Percentiles rank a stretch among this genome's conserved stretches.
Evolutionary conservation across 305 asterid species (phyloP).

Genomic region (Fraxinus paxiana): DNA sequence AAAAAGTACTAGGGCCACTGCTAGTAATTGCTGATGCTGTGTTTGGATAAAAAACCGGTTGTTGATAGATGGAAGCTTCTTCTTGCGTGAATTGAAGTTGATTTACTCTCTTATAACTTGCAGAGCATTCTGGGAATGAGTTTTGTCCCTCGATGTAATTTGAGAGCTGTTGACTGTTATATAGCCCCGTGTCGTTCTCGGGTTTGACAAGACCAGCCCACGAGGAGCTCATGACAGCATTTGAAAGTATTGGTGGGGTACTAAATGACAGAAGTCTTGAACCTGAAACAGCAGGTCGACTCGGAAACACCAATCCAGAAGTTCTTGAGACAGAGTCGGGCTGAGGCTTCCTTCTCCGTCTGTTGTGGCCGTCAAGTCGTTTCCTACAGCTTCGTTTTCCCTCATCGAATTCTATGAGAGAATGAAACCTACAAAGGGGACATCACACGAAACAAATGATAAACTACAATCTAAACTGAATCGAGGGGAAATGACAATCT

Average conservation of each 20-base stretch:
- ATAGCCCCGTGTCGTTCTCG: slow-evolving; percentile 36
- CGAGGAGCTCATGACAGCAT: slow-evolving; percentile 33
- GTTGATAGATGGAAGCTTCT: slow-evolving; percentile 28
- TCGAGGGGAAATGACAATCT: neutral
- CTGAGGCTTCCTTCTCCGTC: slow-evolving; percentile 84
- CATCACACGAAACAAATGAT: neutral
- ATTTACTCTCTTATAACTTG: slow-evolving; percentile 36
- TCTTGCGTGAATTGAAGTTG: slow-evolving; percentile 47
- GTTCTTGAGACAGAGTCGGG: slow-evolving; percentile 43
- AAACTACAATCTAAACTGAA: neutral
- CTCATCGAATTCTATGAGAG: slow-evolving; percentile 74
- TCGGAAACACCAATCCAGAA: slow-evolving; percentile 38
- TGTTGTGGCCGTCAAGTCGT: slow-evolving; percentile 82
- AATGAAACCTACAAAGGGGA: slow-evolving; percentile 62
- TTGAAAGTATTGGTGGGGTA: slow-evolving; percentile 41
- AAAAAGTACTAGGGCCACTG: slow-evolving; percentile 30
- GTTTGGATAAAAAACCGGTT: slow-evolving; percentile 32
- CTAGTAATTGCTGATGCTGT: slow-evolving; percentile 22
- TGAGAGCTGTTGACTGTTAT: slow-evolving; percentile 36
- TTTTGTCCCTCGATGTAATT: slow-evolving; percentile 34
- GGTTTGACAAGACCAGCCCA: slow-evolving; percentile 45
- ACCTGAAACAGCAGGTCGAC: slow-evolving; percentile 34
- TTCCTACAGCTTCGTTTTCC: slow-evolving; percentile 89
- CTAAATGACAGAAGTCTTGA: slow-evolving; percentile 47
- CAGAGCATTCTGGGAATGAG: slow-evolving; percentile 31